phyloP scores from a whole-genome alignment of 2,329 filamentous ascomycete genomes.

The Eurotiales sp. region DNA sequence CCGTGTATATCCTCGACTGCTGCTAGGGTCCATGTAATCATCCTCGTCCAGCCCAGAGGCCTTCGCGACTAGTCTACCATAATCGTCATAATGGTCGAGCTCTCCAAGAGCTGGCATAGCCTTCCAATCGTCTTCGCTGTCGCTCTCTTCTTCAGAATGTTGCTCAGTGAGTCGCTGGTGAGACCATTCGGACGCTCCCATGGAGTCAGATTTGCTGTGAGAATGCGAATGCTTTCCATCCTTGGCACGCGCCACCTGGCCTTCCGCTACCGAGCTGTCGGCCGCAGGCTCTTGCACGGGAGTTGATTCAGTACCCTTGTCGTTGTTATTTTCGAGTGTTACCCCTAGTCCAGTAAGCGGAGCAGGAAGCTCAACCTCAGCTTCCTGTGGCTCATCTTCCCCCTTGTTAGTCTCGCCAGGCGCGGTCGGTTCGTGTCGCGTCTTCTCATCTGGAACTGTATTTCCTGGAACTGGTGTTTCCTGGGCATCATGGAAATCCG shows the following conservation, averaged over 20 bases:
- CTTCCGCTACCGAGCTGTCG: not conserved
- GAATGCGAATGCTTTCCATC: conserved; percentile 16
- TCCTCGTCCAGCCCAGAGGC: conserved; percentile 69
- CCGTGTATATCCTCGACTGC: conserved; percentile 90
- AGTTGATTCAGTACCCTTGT: not conserved
- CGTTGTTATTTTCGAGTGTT: conserved; percentile 3
- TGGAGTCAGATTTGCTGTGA: conserved; percentile 23
- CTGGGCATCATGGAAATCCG: conserved; percentile 21
- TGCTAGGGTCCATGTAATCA: conserved; percentile 74
- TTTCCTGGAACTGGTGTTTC: conserved; percentile 9
- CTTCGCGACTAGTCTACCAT: conserved; percentile 78
- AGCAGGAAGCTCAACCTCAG: conserved; percentile 2
- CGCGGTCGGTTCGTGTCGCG: not conserved
- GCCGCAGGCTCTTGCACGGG: not conserved
- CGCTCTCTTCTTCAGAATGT: conserved; percentile 42
- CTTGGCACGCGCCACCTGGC: conserved; percentile 15
- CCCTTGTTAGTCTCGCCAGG: conserved; percentile 1
- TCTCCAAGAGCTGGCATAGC: conserved; percentile 89
- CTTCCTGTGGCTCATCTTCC: not conserved
- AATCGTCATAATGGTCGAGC: conserved; percentile 94
- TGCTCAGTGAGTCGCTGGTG: conserved; percentile 71
- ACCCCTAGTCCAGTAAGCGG: conserved; percentile 8
- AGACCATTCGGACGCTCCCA: conserved; percentile 74
- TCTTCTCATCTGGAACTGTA: not conserved
- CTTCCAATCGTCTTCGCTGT: conserved; percentile 77